Base-by-base conservation (phyloP, 345 rosid genomes). In the Jatropha curcas region DNA sequence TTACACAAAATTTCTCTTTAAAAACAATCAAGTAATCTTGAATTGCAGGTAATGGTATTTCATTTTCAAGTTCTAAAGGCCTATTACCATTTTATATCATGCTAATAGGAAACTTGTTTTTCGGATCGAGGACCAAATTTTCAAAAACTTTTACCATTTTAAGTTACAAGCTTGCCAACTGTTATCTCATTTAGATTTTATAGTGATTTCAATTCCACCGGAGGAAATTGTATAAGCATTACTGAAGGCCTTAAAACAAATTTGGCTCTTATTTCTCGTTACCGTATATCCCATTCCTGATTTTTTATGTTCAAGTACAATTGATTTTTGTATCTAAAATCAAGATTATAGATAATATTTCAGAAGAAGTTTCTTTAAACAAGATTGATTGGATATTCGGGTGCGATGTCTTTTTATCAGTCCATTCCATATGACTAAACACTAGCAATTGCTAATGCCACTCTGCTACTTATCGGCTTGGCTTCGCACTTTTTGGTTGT, bases 391-490 rank as follows among this genome's bases (percentile, higher is more conserved):
- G 92, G 85, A 17, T 85, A 90, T 67, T 68, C n/a, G 72, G 59
- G 79, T 84, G 77, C n/a, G 92, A 90, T 72, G 75, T 79, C 55
- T 65, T 82, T 66, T 76, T 88, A 64, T 88, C 95, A 0, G 85
- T 90, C 74, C 88, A 85, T 85, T n/a, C 90, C 92, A 57, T 88
- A 88, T 84, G 89, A 88, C 50, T 88, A 90, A 78, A 84, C 90
- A 41, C 75, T 84, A 79, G 87, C 90, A 19, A 77, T 90, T 90
- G 74, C 83, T 90, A n/a, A n/a, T 71, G 92, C 92, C 39, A 86
- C 95, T 50, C 74, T 88, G 39, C 69, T 90, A 25, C 90, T 90
- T 65, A 83, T 90, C 45, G 85, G 81, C 67, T 83, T 51, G 94
- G 95, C 2, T 81, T 88, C 73, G 86, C 95, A 24, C 88, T 90